Percentiles rank a stretch among this genome's conserved stretches.
Evolutionary conservation across 768 basidiomycete genomes (phyloP).

Genomic region (Boletus sp.): DNA sequence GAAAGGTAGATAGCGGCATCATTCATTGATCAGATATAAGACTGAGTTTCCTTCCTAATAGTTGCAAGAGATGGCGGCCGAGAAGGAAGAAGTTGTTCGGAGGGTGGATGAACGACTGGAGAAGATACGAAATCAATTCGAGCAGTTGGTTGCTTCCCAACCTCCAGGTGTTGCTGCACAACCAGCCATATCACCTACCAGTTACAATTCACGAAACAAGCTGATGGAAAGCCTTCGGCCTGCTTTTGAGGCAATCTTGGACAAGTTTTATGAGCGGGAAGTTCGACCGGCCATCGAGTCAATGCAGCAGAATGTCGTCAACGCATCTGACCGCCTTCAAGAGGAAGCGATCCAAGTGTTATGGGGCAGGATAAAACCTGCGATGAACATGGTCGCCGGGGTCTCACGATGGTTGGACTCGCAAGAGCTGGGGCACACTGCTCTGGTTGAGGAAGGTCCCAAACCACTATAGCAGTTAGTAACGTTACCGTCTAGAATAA

Average conservation of each 20-base stretch:
- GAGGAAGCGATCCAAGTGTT: conserved; percentile 21
- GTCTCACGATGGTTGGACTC: conserved; percentile 32
- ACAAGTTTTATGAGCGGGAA: conserved; percentile 25
- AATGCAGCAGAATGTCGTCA: conserved; percentile 7
- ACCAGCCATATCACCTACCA: background rate
- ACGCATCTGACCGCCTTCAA: conserved; percentile 21
- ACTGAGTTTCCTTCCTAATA: conserved; percentile 13
- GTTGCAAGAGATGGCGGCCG: conserved; percentile 14
- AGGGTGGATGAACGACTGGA: conserved; percentile 14
- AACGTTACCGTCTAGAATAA: background rate
- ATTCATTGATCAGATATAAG: background rate
- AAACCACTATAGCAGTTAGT: background rate
- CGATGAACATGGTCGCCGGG: conserved; percentile 31
- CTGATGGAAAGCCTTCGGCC: conserved; percentile 23
- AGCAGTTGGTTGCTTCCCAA: conserved; percentile 12
- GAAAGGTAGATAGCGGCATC: conserved; percentile 14
- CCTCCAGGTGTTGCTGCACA: background rate
- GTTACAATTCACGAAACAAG: conserved; percentile 3
- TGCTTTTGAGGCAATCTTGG: conserved; percentile 14
- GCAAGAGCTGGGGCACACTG: conserved; percentile 24
- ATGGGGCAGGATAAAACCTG: conserved; percentile 31
- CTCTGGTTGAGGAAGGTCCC: conserved; percentile 11
- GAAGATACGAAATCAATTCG: conserved; percentile 18
- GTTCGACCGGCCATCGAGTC: conserved; percentile 19
- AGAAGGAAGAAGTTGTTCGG: conserved; percentile 13